Base-by-base conservation (phyloP, 192 early-diverging fungal species). In the Allomyces arbusculus region DNA sequence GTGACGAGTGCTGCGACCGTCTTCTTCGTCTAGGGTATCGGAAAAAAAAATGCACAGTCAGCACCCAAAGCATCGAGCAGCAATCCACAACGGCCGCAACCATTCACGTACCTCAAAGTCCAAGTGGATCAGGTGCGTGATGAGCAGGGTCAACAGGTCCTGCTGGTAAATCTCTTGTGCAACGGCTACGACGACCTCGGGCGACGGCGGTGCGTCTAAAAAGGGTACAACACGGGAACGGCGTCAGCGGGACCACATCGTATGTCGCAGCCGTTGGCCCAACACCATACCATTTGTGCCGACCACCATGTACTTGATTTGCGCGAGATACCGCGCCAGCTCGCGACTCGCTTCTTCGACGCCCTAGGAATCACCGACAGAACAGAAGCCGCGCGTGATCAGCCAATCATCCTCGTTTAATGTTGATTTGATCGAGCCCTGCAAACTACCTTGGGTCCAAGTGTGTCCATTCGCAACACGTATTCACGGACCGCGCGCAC, bases 1-100 rank as follows among this genome's bases (percentile, higher is more conserved):
- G 94, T 94, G 77, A 97, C 97, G 67, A 99, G 94, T 71, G 91
- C 87, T 65, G 90, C 87, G 25, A 96, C 94, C 70, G 97, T 95
- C 80, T 99, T 99, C 61, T 69, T 74, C 72, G 78, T 40, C 33
- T 40, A 40, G 0, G 8, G 26, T 8, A 40, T 40, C 33, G 33
- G 7, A 8, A 40, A 40, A 8, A 8, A 40, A 40, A 8, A 0
- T 40, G 33, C 33, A 8, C 7, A 8, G 8, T 40, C 33, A 40
- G 33, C 33, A 8, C 7, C 33, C 3, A 40, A 40, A 40, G 26
- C 33, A 8, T 40, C 33, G 4, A 3, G 7, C 33, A 40, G 3
- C 33, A 8, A 3, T 40, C 8, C 33, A 0, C 3, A 40, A 40
- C 7, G 33, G 7, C 33, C 3, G 3, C 7, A 40, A 40, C 3